A percentile compares a stretch with the other conserved stretches of the same genome.
Conservation (phyloP, 2,329 filamentous ascomycete species). For the Diaporthe sp. region DNA sequence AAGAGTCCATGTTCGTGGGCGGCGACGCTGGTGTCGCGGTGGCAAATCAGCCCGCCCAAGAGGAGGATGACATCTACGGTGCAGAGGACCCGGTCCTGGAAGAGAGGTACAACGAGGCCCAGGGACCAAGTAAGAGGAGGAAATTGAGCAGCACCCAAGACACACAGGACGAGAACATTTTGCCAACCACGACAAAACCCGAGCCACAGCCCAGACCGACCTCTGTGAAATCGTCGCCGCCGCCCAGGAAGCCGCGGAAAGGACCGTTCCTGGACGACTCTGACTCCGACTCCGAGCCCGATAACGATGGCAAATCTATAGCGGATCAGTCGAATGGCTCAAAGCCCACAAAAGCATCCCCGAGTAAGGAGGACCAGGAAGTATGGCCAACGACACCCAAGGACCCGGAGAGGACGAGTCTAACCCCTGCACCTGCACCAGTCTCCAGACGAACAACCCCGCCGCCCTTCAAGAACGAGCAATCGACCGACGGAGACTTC, state of each 20-base stretch:
- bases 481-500: slow-evolving; percentile 50
- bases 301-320: slow-evolving; percentile 48
- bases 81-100: slow-evolving; percentile 36
- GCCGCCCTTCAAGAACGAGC: slow-evolving; percentile 35
- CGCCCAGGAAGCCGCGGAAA: slow-evolving; percentile 52
- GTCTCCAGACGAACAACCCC: slow-evolving; percentile 17
- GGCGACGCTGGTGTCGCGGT: slow-evolving; percentile 44
- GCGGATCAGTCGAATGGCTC: not conserved
- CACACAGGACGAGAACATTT: slow-evolving; percentile 29
- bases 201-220: slow-evolving; percentile 24
- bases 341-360: not conserved
- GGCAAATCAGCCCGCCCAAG: slow-evolving; percentile 29
- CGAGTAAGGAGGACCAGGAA: slow-evolving; percentile 31
- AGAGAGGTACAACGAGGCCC: slow-evolving; percentile 56
- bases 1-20: slow-evolving; percentile 69
- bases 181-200: slow-evolving; percentile 41
- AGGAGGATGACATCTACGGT: slow-evolving; percentile 46
- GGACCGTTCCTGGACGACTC: slow-evolving; percentile 82
- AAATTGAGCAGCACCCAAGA: slow-evolving; percentile 53
- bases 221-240: slow-evolving; percentile 35
- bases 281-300: slow-evolving; percentile 61
- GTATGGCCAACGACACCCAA: slow-evolving; percentile 38
- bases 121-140: slow-evolving; percentile 56
- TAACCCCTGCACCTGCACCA: slow-evolving; percentile 35
- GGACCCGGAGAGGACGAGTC: slow-evolving; percentile 39